A percentile compares a stretch with the other conserved stretches of the same genome.
These are phyloP conservation scores for Cadophora malorum DNA, from an alignment of 2,329 filamentous ascomycete genomes.

Conservation along the genomic window DNA sequence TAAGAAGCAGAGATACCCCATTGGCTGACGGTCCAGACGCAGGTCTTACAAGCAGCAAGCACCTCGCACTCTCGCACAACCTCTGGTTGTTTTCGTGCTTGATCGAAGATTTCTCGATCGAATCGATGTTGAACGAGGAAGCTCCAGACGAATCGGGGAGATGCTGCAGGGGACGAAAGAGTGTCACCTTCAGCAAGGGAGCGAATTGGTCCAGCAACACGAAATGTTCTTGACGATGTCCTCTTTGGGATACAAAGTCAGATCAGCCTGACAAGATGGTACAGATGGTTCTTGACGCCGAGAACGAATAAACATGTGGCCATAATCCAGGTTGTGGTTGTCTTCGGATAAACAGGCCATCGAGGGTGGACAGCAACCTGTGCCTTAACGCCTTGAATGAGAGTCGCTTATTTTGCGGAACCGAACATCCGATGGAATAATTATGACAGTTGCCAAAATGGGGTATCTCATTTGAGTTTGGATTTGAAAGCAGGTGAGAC, in stretches of 20 bases:
- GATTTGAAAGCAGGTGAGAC: constrained; percentile 7
- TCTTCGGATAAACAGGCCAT: constrained; percentile 10
- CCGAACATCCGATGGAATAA: neutral
- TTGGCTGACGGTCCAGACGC: neutral
- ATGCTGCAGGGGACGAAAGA: neutral
- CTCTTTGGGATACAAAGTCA: neutral
- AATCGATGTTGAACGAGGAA: constrained; percentile 5
- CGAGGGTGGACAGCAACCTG: neutral
- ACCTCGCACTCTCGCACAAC: neutral
- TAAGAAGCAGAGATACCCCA: neutral
- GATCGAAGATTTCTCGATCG: neutral
- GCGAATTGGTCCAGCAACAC: neutral
- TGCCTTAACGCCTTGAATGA: neutral
- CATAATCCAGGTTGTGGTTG: neutral
- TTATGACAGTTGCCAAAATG: neutral
- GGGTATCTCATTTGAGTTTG: neutral
- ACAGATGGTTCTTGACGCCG: neutral
- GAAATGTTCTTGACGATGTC: neutral
- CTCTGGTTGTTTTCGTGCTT: constrained; percentile 1
- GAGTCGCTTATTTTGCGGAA: constrained; percentile 6
- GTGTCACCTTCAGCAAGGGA: neutral
- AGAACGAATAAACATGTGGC: constrained; percentile 1
- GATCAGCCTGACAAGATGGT: neutral
- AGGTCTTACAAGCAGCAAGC: neutral
- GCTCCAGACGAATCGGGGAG: neutral